phyloP scores from a whole-genome alignment of 257 asterid genomes.

The Parsonsia alboflavescens region DNA sequence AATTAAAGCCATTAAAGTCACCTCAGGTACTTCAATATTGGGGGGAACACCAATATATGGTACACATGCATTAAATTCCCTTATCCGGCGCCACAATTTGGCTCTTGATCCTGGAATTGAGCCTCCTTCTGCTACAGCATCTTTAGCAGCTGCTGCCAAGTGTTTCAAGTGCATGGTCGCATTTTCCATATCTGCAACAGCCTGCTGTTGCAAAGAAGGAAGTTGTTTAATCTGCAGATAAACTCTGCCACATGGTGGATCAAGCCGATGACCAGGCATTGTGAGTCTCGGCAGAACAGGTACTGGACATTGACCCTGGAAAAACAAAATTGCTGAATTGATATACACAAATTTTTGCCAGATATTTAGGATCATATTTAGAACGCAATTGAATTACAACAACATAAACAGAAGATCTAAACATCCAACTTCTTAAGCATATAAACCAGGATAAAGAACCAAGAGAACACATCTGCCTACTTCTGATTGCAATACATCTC shows the following conservation, averaged over 20 bases:
- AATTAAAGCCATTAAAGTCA: conserved; percentile 94
- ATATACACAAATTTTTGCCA: conserved; percentile 19
- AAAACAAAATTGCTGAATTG: conserved; percentile 18
- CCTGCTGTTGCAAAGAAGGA: conserved; percentile 35
- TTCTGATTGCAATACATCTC: conserved; percentile 89
- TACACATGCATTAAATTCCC: conserved; percentile 94
- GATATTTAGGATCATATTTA: conserved; percentile 12
- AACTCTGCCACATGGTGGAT: conserved; percentile 98
- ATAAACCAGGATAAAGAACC: conserved; percentile 8
- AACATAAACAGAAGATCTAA: not conserved
- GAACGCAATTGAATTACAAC: conserved; percentile 7
- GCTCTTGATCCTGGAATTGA: conserved; percentile 99
- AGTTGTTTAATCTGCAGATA: conserved; percentile 44
- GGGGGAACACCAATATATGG: conserved; percentile 88
- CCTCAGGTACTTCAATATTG: conserved; percentile 92
- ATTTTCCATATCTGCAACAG: conserved; percentile 59
- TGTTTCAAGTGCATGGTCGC: conserved; percentile 90
- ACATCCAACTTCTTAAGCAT: not conserved
- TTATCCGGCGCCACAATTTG: conserved; percentile 93
- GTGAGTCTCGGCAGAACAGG: conserved; percentile 92
- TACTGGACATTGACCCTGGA: conserved; percentile 91
- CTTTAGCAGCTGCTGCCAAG: conserved; percentile 95
- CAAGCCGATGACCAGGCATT: conserved; percentile 98
- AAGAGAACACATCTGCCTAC: conserved; percentile 56
- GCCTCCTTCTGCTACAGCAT: conserved; percentile 98